Conservation (phyloP, 129 eudicot species). For the Oenanthe sinensis region DNA sequence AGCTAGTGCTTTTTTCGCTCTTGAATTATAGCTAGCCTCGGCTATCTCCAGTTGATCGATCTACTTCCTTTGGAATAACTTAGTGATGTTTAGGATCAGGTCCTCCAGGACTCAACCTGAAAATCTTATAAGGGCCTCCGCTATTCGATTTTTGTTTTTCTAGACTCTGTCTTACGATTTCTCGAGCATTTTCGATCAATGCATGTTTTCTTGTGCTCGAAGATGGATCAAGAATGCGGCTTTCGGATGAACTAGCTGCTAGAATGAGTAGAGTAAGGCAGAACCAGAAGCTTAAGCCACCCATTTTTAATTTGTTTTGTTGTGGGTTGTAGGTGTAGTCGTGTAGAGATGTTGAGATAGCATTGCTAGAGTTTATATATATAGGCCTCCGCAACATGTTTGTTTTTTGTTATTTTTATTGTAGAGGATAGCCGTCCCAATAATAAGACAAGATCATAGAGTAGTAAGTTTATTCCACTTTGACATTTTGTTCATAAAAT, state of each 20-base stretch:
- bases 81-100: constrained; percentile 21
- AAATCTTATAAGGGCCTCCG: background rate
- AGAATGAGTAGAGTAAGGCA: constrained; percentile 7
- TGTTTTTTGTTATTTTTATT: background rate
- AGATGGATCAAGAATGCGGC: constrained; percentile 3
- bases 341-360: background rate
- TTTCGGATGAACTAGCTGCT: background rate
- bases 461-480: constrained; percentile 7
- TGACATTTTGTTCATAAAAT: background rate
- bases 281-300: constrained; percentile 13
- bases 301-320: background rate
- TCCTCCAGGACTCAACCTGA: constrained; percentile 21
- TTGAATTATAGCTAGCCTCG: background rate
- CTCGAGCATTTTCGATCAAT: constrained; percentile 12
- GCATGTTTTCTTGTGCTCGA: background rate
- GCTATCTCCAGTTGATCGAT: background rate
- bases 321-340: background rate
- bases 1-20: too few relatives aligned
- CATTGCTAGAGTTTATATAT: constrained; percentile 8
- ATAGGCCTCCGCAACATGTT: background rate
- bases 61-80: background rate
- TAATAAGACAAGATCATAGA: background rate
- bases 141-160: background rate
- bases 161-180: background rate
- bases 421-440: background rate